Evolutionary conservation across 148 eudicot species (phyloP).

Genomic region (Rhododendron ferrugineum): DNA sequence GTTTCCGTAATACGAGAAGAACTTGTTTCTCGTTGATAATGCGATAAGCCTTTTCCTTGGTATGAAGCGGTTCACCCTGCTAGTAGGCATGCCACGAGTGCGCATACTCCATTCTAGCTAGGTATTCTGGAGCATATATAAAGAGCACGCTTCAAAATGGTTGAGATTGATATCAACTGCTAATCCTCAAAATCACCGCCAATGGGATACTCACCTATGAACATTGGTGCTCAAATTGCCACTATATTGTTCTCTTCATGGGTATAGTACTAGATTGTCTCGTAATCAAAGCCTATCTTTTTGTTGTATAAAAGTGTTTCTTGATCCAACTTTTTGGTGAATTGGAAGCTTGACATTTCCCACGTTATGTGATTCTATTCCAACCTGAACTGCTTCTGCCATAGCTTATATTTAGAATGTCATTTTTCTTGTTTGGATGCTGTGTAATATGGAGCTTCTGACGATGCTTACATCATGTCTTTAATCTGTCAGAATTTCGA

Average conservation of each 20-base stretch:
- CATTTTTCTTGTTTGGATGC: background rate
- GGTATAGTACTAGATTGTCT: background rate
- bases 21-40: background rate
- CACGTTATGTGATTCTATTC: background rate
- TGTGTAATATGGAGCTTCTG: background rate
- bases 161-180: background rate
- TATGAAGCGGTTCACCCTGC: background rate
- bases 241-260: background rate
- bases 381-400: background rate
- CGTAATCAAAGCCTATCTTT: background rate
- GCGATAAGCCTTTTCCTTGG: background rate
- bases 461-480: background rate
- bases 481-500: background rate
- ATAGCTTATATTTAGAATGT: background rate
- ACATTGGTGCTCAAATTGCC: background rate
- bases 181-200: background rate
- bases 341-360: background rate
- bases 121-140: background rate
- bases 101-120: too few relatives aligned
- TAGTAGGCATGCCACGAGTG: too few relatives aligned
- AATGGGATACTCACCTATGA: background rate
- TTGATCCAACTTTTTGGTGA: background rate
- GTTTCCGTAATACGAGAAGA: background rate
- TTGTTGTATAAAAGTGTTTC: background rate
- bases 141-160: too few relatives aligned